Conservation (phyloP, 208 protist species). For the Novymonas esmeraldas region DNA sequence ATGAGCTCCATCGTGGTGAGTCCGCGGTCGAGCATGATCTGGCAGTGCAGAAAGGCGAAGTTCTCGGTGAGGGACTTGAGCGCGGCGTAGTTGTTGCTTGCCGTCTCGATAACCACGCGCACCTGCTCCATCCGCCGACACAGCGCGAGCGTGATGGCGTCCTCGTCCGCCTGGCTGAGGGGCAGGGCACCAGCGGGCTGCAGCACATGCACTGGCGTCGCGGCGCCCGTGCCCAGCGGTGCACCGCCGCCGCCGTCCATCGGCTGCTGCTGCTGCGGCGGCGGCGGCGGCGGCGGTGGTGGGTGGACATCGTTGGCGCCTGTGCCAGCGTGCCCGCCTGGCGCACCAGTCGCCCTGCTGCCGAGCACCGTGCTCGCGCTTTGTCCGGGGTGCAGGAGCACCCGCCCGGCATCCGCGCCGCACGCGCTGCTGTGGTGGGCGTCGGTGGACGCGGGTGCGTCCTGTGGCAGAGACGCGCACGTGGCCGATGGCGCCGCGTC, state of each 20-base stretch:
- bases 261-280: background rate
- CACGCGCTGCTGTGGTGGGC: background rate
- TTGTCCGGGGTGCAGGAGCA: background rate
- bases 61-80: slow-evolving; percentile 87
- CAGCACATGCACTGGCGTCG: background rate
- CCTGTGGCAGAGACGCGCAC: too few species aligned
- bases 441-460: too few species aligned
- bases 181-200: slow-evolving; percentile 1
- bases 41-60: slow-evolving; percentile 82
- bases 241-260: slow-evolving; percentile 6
- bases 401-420: background rate
- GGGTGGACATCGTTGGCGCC: background rate
- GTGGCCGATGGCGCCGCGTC: background rate
- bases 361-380: background rate
- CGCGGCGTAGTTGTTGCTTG: slow-evolving; percentile 81
- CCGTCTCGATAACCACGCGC: slow-evolving; percentile 43
- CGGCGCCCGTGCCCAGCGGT: background rate
- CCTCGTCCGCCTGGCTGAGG: slow-evolving; percentile 39
- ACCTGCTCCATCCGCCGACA: slow-evolving; percentile 50
- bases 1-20: slow-evolving; percentile 45
- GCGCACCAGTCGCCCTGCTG: too few species aligned
- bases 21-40: slow-evolving; percentile 54
- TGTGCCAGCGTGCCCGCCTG: too few species aligned
- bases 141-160: slow-evolving; percentile 51
- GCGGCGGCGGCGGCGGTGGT: background rate